Evolutionary conservation across 1,284 basidiomycete genomes (phyloP).

Genomic region (Trichosporon faecale): DNA sequence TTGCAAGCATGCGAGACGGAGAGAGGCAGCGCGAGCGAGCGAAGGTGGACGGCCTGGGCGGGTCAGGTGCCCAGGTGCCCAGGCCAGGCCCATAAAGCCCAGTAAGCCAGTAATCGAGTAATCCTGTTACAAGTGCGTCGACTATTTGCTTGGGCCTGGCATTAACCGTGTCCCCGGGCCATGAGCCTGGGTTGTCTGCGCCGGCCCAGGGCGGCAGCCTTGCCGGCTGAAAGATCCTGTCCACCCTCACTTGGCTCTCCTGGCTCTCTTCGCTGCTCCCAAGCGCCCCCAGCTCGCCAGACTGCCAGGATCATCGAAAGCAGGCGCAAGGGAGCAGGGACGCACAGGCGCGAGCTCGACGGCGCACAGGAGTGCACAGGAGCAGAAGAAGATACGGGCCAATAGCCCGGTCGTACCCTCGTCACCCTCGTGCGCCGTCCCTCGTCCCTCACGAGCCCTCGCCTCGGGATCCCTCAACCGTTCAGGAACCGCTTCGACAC

Average conservation of each 20-base stretch:
- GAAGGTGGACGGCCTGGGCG: background rate
- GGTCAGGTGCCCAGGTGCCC: background rate
- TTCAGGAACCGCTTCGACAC: slow-evolving; percentile 1
- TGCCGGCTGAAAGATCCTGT: background rate
- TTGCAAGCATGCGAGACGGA: background rate
- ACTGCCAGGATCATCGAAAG: background rate
- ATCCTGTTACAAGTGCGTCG: background rate
- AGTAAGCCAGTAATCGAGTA: background rate
- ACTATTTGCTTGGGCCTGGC: background rate
- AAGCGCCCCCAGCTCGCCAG: background rate
- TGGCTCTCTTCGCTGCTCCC: background rate
- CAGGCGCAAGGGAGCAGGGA: background rate
- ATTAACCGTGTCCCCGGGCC: background rate
- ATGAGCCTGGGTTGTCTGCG: background rate
- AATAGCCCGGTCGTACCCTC: background rate
- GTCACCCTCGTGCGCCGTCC: slow-evolving; percentile 1
- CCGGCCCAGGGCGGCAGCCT: background rate
- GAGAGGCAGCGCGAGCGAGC: background rate
- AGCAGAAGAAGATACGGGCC: background rate
- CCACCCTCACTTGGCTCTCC: background rate
- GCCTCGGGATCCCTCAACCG: background rate
- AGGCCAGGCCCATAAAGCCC: background rate
- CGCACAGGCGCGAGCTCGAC: background rate
- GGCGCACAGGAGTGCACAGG: background rate
- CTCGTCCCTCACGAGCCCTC: background rate